Evolutionary conservation across 2,329 filamentous ascomycete genomes (phyloP), one percentile per base, ranked within the genome.

Genomic region (Colletotrichum tropicale): DNA sequence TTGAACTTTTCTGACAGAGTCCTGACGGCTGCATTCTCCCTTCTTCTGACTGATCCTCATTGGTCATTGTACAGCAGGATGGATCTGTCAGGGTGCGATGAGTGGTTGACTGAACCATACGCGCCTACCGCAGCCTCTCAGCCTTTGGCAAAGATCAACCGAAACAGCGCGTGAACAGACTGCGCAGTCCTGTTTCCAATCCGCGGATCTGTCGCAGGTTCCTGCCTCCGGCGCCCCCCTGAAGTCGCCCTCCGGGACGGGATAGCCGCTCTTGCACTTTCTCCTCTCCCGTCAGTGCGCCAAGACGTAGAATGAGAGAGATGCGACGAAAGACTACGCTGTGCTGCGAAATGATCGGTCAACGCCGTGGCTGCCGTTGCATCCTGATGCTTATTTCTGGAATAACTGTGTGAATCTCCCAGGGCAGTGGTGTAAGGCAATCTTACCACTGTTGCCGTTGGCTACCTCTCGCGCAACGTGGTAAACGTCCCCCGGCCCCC

Each of bases 141-240:
- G 30, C 24, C 28, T 62, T 28, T 24, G 34, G 38, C 30, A 21
- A 32, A 65, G 48, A 60, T 69, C 62, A 65, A 43, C 56, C 74
- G 74, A 76, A 76, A 76, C 70, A 21, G 48, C 12, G 58, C 38
- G 69, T 69, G 70, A 66, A 74, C 65, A 70, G 43, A 68, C 70
- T 69, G 58, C 65, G 8, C 62, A 72, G 16, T 74, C 74, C 74
- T 65, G 74, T 76, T 76, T 76, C 74, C 71, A 74, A 74, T 74
- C 16, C 71, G 71, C 60, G 74, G 74, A 76, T 75, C 71, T 75
- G 74, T 76, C 71, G 55, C 74, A 76, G 71, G 60, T 61, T 76
- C n/a, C 21, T 61, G 66, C 65, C 74, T 62, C 66, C 66, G 28
- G 48, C 61, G 18, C 34, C 21, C 34, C 60, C 36, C 36, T 43